These are phyloP conservation scores for Akanthomyces uredinophilus DNA, from an alignment of 2,329 filamentous ascomycete genomes.

Conservation along the genomic window DNA sequence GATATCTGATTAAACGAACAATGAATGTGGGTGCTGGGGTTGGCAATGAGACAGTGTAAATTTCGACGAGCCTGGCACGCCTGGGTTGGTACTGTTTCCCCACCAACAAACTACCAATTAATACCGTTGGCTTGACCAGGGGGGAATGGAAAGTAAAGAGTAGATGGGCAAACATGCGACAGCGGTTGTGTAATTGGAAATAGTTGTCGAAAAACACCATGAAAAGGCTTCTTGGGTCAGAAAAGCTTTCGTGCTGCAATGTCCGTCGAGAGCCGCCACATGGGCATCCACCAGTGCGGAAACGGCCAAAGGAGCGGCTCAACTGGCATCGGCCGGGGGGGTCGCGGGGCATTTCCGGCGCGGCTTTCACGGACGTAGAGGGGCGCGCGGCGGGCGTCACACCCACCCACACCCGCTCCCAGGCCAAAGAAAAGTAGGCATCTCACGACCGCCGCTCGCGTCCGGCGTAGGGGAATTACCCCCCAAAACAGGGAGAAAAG, in stretches of 20 bases:
- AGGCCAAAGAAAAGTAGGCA: not conserved
- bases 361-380: conserved; percentile 1
- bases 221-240: not conserved
- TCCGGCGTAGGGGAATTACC: not conserved
- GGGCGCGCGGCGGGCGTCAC: not conserved
- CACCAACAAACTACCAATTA: not conserved
- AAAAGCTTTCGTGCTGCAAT: too few relatives aligned
- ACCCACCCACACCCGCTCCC: too few relatives aligned
- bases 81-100: not conserved
- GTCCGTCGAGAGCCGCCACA: conserved; percentile 8
- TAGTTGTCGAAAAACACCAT: too few relatives aligned
- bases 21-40: not conserved
- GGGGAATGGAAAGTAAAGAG: not conserved
- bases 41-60: conserved; percentile 1
- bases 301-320: not conserved
- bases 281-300: conserved; percentile 10
- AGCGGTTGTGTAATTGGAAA: not conserved
- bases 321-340: not conserved
- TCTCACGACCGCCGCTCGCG: not conserved
- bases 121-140: not conserved
- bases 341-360: conserved; percentile 13
- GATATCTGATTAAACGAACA: not conserved
- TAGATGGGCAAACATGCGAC: too few relatives aligned
- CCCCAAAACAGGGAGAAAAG: too few relatives aligned
- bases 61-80: not conserved